Evolutionary conservation across 2,329 filamentous ascomycete genomes (phyloP), one percentile per base, ranked within the genome.

Genomic region (Diplodia scrobiculata): DNA sequence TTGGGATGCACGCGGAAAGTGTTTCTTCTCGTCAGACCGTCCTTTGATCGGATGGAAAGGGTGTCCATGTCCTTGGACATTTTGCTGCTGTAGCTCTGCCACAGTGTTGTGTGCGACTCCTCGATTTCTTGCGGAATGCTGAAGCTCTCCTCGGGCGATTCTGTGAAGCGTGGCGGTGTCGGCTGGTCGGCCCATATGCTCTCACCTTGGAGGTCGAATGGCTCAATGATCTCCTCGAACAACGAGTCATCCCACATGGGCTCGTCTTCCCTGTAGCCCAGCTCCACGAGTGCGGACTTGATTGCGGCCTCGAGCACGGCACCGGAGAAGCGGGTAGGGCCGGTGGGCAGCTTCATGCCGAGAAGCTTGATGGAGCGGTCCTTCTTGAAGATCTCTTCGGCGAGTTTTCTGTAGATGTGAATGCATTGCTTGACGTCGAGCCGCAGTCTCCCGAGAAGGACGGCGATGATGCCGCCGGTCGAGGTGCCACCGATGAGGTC

Each of bases 401-500:
- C 74, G 1, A 78, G 68, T 52, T 73, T 74, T 17, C 72, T 69
- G 66, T 79, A 79, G n/a, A 78, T 77, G 9, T 64, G 48, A 38
- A 79, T 75, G 53, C 76, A 78, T 63, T 77, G 68, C 47, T 75
- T 75, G 68, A 75, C 76, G 58, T 78, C 72, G 17, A 78, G 72
- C 17, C 72, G 71, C 29, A 79, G 69, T 1, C 77, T 72, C n/a
- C 76, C 78, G 2, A 79, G 73, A 14, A 79, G 70, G 9, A 79
- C 74, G 9, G 77, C 77, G 51, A 79, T 79, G 55, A 79, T 78
- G 1, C 77, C 77, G 7, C 77, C 77, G 0, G 77, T 79, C 11
- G 75, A 77, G 11, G 77, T 78, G 1, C 77, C 77, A 10, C 76
- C 76, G 36, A 78, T 78, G 66, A 79, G 69, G 65, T 79, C 77